Percentiles rank a stretch among this genome's conserved stretches.
phyloP scores from a whole-genome alignment of 2,329 filamentous ascomycete genomes.

The Neonectria ditissima region DNA sequence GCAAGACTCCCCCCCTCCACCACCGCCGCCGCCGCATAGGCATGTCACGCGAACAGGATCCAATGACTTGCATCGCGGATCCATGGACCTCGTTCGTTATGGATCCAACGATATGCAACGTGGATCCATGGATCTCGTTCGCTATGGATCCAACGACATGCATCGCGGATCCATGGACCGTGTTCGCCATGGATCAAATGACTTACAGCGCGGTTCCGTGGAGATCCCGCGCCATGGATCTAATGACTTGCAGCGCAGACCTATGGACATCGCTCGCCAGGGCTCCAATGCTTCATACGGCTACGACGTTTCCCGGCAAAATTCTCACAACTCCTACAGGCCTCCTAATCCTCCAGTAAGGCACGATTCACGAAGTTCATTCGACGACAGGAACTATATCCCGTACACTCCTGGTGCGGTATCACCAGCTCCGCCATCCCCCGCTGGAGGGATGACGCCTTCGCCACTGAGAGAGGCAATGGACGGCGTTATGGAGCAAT shows the following conservation, averaged over 20 bases:
- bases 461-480: conserved; percentile 94
- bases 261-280: conserved; percentile 48
- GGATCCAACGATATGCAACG: conserved; percentile 47
- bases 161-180: conserved; percentile 38
- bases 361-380: conserved; percentile 40
- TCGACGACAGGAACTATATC: conserved; percentile 50
- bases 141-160: conserved; percentile 50
- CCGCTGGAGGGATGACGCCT: conserved; percentile 78
- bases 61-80: conserved; percentile 51
- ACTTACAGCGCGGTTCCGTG: conserved; percentile 48
- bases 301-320: conserved; percentile 50
- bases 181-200: conserved; percentile 52
- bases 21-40: conserved; percentile 85
- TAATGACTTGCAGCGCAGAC: conserved; percentile 30
- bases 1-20: conserved; percentile 77
- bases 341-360: conserved; percentile 35
- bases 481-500: conserved; percentile 96
- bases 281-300: conserved; percentile 52
- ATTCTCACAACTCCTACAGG: conserved; percentile 54
- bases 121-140: conserved; percentile 44
- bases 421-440: conserved; percentile 77
- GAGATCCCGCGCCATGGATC: conserved; percentile 52
- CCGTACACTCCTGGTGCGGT: conserved; percentile 65
- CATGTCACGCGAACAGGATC: conserved; percentile 63
- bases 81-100: conserved; percentile 49